Percentiles rank a stretch among this genome's conserved stretches.
These are phyloP conservation scores for Penicillium samsonianum DNA, from an alignment of 495 filamentous ascomycete species.

Conservation along the genomic window DNA sequence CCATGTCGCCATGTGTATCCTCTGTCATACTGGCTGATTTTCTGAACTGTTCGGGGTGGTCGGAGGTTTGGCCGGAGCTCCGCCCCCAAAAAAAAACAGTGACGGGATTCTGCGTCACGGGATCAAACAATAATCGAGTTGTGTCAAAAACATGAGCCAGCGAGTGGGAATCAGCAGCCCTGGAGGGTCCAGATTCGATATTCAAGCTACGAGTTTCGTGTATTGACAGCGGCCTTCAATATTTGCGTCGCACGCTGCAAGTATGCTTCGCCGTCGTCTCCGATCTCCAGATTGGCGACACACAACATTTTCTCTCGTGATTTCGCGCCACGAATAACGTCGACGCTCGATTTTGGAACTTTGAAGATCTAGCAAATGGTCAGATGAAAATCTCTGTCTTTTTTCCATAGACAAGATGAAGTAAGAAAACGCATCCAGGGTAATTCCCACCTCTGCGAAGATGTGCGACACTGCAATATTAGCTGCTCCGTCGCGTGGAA, in stretches of 20 bases:
- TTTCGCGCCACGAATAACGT: slow-evolving; percentile 63
- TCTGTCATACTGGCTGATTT: slow-evolving; percentile 11
- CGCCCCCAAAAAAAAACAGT: slow-evolving; percentile 22
- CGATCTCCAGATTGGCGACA: slow-evolving; percentile 34
- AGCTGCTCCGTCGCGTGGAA: slow-evolving; percentile 64
- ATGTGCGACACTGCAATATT: slow-evolving; percentile 66
- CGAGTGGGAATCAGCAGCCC: not conserved
- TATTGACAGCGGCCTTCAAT: slow-evolving; percentile 16
- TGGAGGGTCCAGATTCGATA: not conserved
- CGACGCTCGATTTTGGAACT: slow-evolving; percentile 63
- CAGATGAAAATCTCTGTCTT: slow-evolving; percentile 10
- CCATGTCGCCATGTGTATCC: slow-evolving; percentile 1
- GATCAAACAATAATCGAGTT: slow-evolving; percentile 13
- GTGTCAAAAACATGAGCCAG: not conserved
- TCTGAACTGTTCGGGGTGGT: not conserved
- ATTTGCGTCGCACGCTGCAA: slow-evolving; percentile 25
- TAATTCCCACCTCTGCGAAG: slow-evolving; percentile 59
- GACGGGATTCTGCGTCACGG: slow-evolving; percentile 27
- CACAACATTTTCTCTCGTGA: slow-evolving; percentile 61
- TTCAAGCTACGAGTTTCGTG: not conserved
- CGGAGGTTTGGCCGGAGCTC: slow-evolving; percentile 8
- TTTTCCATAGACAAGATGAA: not conserved
- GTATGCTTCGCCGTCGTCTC: slow-evolving; percentile 27
- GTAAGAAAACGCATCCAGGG: not conserved
- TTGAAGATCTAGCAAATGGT: slow-evolving; percentile 46